These are phyloP conservation scores for Spatholobus suberectus DNA, from an alignment of 306 rosid species.

Conservation along the genomic window DNA sequence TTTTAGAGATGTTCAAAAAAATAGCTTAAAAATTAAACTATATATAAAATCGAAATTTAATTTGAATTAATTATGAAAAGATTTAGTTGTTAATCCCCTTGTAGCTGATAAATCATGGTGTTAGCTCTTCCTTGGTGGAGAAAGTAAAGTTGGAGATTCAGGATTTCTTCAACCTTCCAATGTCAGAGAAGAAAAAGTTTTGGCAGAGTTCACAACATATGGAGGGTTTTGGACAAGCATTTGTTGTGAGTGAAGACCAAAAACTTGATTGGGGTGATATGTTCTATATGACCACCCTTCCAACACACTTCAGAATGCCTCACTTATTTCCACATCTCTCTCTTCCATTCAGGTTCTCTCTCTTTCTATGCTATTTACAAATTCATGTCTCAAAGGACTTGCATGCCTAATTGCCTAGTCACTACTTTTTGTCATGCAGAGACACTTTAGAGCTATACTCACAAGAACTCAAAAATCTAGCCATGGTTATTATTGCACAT, in stretches of 20 bases:
- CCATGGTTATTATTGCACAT: conserved; percentile 17
- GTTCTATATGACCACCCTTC: conserved; percentile 46
- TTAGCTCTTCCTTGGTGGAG: conserved; percentile 49
- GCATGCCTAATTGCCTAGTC: neutral
- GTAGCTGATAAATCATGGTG: conserved; percentile 64
- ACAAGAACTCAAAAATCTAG: conserved; percentile 15
- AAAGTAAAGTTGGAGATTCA: conserved; percentile 1
- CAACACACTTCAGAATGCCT: conserved; percentile 43
- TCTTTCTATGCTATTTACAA: neutral
- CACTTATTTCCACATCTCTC: conserved; percentile 57
- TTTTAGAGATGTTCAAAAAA: neutral
- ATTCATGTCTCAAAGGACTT: neutral
- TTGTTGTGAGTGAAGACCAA: conserved; percentile 43
- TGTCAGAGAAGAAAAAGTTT: neutral
- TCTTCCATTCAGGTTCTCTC: conserved; percentile 45
- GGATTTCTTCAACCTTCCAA: neutral
- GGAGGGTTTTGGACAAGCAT: conserved; percentile 46
- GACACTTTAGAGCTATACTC: conserved; percentile 47
- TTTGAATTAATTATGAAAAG: neutral
- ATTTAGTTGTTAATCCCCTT: neutral
- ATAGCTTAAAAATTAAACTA: neutral
- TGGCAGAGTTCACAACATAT: neutral
- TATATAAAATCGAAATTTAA: too few species aligned
- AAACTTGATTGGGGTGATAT: conserved; percentile 57
- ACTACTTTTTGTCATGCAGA: conserved; percentile 35